Conservation (phyloP, 2,329 filamentous ascomycete species). For the Aspergillus tamarii region DNA sequence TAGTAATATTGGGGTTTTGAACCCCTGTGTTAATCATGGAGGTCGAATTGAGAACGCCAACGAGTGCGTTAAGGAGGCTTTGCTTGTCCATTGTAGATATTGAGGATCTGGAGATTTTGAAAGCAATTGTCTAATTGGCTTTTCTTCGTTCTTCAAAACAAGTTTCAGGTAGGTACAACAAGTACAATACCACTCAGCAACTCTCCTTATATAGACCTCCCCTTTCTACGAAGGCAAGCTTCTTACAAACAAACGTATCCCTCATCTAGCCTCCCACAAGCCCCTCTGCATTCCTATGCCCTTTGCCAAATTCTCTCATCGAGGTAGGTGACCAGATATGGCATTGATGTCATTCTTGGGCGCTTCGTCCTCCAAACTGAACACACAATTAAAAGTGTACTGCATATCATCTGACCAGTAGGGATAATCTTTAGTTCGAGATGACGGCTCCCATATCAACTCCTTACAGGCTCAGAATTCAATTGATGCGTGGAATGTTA, state of each 20-base stretch:
- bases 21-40: background rate
- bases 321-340: background rate
- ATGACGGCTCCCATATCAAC: background rate
- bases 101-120: no score
- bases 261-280: background rate
- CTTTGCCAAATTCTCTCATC: background rate
- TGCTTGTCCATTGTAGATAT: background rate
- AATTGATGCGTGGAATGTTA: background rate
- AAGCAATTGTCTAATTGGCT: background rate
- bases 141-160: background rate
- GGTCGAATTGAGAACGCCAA: background rate
- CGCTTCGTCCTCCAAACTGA: background rate
- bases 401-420: background rate
- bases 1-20: background rate
- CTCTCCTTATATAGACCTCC: background rate
- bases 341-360: background rate
- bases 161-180: background rate
- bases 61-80: background rate
- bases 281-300: background rate
- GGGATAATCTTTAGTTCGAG: background rate
- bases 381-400: background rate
- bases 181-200: background rate
- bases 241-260: background rate
- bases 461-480: background rate
- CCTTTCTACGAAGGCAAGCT: background rate